These are phyloP conservation scores for Uromyces viciae-fabae DNA, from an alignment of 1,284 basidiomycete genomes.

Conservation along the genomic window DNA sequence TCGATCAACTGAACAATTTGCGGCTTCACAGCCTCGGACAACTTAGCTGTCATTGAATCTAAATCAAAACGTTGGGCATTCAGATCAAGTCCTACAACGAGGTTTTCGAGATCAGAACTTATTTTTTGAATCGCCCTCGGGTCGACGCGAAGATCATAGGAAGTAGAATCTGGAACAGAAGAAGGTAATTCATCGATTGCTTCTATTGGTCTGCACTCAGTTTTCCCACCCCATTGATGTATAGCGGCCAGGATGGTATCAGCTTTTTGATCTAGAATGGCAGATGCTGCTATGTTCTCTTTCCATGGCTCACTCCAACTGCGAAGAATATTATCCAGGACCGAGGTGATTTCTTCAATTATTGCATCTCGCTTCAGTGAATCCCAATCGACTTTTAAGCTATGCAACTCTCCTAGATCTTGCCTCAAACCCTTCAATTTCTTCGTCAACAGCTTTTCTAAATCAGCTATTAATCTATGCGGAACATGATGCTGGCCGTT, in stretches of 20 bases:
- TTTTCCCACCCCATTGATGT: slow-evolving; percentile 4
- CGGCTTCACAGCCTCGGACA: slow-evolving; percentile 76
- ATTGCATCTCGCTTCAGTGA: slow-evolving; percentile 40
- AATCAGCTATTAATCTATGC: neutral
- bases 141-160: too few relatives aligned
- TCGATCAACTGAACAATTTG: slow-evolving; percentile 79
- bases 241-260: slow-evolving; percentile 14
- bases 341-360: slow-evolving; percentile 29
- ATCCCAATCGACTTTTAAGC: slow-evolving; percentile 41
- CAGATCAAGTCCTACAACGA: neutral
- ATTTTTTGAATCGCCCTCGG: slow-evolving; percentile 4
- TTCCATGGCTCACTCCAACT: neutral
- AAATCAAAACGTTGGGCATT: slow-evolving; percentile 64
- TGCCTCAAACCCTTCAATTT: slow-evolving; percentile 34
- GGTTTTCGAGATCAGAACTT: neutral
- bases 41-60: slow-evolving; percentile 66
- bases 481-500: neutral
- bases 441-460: slow-evolving; percentile 22
- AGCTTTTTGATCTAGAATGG: neutral
- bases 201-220: slow-evolving; percentile 10
- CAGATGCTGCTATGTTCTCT: neutral
- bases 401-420: slow-evolving; percentile 26
- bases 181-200: slow-evolving; percentile 3
- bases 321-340: slow-evolving; percentile 22
- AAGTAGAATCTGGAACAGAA: neutral